Evolutionary conservation across 2,329 filamentous ascomycete species (phyloP).

Genomic region (Sclerotinia nivalis): DNA sequence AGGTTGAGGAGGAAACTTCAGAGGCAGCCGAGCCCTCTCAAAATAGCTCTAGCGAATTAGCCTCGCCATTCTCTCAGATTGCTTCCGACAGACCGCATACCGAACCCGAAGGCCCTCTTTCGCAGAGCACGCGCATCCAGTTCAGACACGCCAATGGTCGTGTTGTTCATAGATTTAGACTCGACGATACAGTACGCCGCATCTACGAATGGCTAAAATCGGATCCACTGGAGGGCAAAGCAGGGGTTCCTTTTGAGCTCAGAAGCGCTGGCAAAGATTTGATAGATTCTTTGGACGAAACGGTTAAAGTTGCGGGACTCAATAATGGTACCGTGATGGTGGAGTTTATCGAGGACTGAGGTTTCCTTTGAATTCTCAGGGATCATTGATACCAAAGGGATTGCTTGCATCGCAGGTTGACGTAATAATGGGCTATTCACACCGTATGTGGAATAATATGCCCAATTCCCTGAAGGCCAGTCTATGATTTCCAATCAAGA

Average conservation of each 20-base stretch:
- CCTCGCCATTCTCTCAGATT: constrained; percentile 66
- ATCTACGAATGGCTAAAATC: constrained; percentile 98
- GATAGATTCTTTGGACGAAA: constrained; percentile 70
- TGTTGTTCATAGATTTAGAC: constrained; percentile 80
- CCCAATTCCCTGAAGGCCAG: neutral
- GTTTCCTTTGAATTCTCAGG: neutral
- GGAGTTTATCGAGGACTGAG: constrained; percentile 67
- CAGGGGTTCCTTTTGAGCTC: constrained; percentile 79
- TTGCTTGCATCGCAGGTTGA: constrained; percentile 4
- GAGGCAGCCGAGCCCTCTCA: constrained; percentile 41
- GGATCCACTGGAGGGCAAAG: constrained; percentile 76
- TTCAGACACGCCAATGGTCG: constrained; percentile 84
- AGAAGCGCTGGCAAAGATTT: constrained; percentile 86
- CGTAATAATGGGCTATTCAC: constrained; percentile 15
- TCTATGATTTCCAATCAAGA: neutral
- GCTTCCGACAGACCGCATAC: constrained; percentile 70
- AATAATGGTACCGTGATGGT: constrained; percentile 97
- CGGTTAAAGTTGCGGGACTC: constrained; percentile 77
- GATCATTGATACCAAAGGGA: constrained; percentile 16
- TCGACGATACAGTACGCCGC: constrained; percentile 73
- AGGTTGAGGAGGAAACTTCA: constrained; percentile 41
- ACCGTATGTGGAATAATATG: neutral
- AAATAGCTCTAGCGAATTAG: constrained; percentile 35
- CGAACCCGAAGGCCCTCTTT: constrained; percentile 69
- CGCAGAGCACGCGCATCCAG: constrained; percentile 81